phyloP scores from a whole-genome alignment of 352 stramenopile genomes.

The Phytopythium sindhum region DNA sequence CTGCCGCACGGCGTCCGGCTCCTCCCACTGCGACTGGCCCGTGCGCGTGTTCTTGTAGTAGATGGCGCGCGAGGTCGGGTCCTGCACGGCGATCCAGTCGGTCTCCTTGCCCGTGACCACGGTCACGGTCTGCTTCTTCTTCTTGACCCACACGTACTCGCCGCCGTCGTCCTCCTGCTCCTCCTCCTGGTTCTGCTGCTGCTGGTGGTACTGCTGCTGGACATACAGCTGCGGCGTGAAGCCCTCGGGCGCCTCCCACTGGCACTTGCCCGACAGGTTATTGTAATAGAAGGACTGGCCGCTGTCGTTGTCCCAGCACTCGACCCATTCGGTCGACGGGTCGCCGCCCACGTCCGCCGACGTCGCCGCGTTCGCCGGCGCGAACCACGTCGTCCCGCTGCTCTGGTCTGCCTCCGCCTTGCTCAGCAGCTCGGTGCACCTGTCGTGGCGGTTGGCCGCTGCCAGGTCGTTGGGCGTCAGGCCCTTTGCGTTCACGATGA shows the following conservation, averaged over 20 bases:
- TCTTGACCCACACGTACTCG: conserved; percentile 75
- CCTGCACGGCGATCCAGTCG: conserved; percentile 63
- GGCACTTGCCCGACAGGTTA: conserved; percentile 66
- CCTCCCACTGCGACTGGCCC: conserved; percentile 66
- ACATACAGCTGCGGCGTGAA: conserved; percentile 24
- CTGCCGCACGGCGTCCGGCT: conserved; percentile 55
- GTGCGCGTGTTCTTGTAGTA: conserved; percentile 76
- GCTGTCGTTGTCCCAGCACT: conserved; percentile 63
- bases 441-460: conserved; percentile 35
- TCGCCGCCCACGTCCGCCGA: conserved; percentile 8
- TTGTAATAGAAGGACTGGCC: conserved; percentile 67
- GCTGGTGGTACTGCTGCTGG: conserved; percentile 16
- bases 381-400: conserved; percentile 45
- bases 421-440: conserved; percentile 39
- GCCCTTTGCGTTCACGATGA: conserved; percentile 38
- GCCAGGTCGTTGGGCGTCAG: conserved; percentile 56
- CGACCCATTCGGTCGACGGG: conserved; percentile 33
- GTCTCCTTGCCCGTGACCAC: conserved; percentile 55
- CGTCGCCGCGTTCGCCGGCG: conserved; percentile 39
- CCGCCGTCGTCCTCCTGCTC: conserved; percentile 37
- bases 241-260: conserved; percentile 49
- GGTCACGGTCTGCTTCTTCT: conserved; percentile 66
- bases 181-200: conserved; percentile 22
- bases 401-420: conserved; percentile 42
- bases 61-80: conserved; percentile 47